Evolutionary conservation across 2,329 filamentous ascomycete genomes (phyloP), one percentile per base, ranked within the genome.

Genomic region (Fusarium oxysporum): DNA sequence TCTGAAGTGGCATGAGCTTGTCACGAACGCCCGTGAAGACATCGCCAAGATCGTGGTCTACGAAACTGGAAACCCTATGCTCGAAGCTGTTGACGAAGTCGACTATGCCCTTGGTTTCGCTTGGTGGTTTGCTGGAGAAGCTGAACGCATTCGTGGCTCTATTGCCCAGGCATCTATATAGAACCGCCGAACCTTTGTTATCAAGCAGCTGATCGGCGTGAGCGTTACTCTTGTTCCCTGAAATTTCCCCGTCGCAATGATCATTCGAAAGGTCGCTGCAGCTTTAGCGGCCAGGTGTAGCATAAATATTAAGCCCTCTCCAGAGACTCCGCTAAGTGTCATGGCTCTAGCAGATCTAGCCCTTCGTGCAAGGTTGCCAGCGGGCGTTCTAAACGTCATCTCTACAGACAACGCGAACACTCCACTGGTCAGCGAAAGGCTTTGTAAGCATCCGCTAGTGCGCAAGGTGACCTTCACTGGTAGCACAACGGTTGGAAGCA

Each of bases 381-480:
- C 89, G 43, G 93, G 93, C 7, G 92, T 91, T 0, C 86, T 96
- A 33, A 86, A 85, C 47, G 81, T 87, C 23, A 43, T 43, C 41
- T 25, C 41, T 7, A 43, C 41, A 6, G 3, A 48, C 86, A 58
- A 83, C 84, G 78, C 78, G 1, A 83, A 84, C 51, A 86, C 85
- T 0, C 85, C 85, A 0, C 48, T 70, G 1, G 77, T 87, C 6
- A 82, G 82, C 13, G 85, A 86, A 75, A 82, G 82, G 6, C 80
- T 87, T 1, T 86, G 85, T 69, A 80, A 81, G 35, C 84, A 87
- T 63, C 82, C 81, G 0, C 65, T 81, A 1, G 82, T 87, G 4
- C 84, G 83, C 63, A 95, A 95, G 79, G 85, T 96, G 65, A 92
- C 92, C 68, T 96, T 96, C 77, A 96, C 93, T 0, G 93, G 93